Conservation (phyloP, 2,329 filamentous ascomycete genomes). For the Xylariomycetidae sp. region DNA sequence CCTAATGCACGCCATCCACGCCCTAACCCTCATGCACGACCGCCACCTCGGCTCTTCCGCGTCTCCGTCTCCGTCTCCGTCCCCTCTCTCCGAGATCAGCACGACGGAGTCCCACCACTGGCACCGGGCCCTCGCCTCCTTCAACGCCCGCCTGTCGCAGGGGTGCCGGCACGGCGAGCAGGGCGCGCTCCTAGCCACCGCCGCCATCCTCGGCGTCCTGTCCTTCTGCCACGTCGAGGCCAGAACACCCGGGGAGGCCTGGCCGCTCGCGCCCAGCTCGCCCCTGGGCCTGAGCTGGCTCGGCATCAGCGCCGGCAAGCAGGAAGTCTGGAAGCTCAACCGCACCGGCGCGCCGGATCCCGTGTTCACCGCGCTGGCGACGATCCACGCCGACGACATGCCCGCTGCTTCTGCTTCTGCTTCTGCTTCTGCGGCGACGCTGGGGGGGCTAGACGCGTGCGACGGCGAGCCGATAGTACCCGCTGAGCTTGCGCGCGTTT, state of each 20-base stretch:
- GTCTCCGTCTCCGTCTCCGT: not conserved
- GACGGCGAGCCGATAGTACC: not conserved
- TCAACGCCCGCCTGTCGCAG: conserved; percentile 2
- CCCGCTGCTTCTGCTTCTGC: conserved; percentile 24
- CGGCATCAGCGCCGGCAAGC: conserved; percentile 51
- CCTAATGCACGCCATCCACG: conserved; percentile 3
- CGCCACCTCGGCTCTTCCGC: not conserved
- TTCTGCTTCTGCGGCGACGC: too few species aligned
- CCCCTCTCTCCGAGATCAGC: not conserved
- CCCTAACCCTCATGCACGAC: conserved; percentile 2
- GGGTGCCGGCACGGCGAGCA: conserved; percentile 2
- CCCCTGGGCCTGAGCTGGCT: conserved; percentile 53
- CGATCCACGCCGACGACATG: conserved; percentile 12
- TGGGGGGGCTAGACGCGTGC: too few species aligned
- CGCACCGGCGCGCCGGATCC: conserved; percentile 44
- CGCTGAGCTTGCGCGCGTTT: not conserved
- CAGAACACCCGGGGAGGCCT: conserved; percentile 32
- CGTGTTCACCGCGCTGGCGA: conserved; percentile 38
- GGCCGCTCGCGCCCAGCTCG: conserved; percentile 46
- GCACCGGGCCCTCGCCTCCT: conserved; percentile 4
- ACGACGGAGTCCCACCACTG: too few species aligned
- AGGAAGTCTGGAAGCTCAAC: conserved; percentile 45
- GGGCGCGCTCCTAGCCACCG: conserved; percentile 3
- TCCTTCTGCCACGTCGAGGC: conserved; percentile 3
- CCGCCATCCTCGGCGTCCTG: conserved; percentile 2